A percentile compares a stretch with the other conserved stretches of the same genome.
phyloP scores from a whole-genome alignment of 2,329 filamentous ascomycete species.

The Claviceps paspali region DNA sequence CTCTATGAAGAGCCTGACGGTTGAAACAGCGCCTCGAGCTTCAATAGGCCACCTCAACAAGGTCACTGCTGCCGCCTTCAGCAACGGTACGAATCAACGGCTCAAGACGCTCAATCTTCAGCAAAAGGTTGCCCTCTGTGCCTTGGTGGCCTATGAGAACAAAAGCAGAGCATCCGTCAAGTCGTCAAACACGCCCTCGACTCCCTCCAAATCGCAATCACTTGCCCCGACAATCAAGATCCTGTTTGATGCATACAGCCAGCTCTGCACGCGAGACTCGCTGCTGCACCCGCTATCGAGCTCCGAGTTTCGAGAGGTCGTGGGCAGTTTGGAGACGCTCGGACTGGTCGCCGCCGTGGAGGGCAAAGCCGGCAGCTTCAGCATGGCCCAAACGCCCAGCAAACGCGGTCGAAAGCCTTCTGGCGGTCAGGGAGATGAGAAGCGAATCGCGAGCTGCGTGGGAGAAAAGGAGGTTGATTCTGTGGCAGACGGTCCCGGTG shows the following conservation, averaged over 20 bases:
- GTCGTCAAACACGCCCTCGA: slow-evolving; percentile 23
- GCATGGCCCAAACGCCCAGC: slow-evolving; percentile 52
- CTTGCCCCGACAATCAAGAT: slow-evolving; percentile 67
- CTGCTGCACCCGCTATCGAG: slow-evolving; percentile 76
- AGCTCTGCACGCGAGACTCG: slow-evolving; percentile 75
- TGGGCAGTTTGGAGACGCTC: slow-evolving; percentile 76
- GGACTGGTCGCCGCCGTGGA: slow-evolving; percentile 60
- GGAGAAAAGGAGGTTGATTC: slow-evolving; percentile 65
- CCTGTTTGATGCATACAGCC: slow-evolving; percentile 70
- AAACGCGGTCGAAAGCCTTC: slow-evolving; percentile 47
- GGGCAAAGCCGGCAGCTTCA: slow-evolving; percentile 54
- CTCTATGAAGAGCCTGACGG: slow-evolving; percentile 48
- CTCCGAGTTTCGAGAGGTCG: slow-evolving; percentile 87
- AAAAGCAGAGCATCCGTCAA: slow-evolving; percentile 40
- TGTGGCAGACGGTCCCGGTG: slow-evolving; percentile 48
- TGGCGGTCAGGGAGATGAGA: slow-evolving; percentile 50
- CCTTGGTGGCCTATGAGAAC: slow-evolving; percentile 74
- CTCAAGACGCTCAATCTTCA: slow-evolving; percentile 83
- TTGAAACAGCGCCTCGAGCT: slow-evolving; percentile 71
- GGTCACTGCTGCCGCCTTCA: slow-evolving; percentile 78
- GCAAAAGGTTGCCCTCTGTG: slow-evolving; percentile 87
- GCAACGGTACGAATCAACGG: slow-evolving; percentile 72
- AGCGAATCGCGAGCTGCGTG: slow-evolving; percentile 62
- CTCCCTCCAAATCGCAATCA: slow-evolving; percentile 46
- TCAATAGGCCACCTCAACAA: slow-evolving; percentile 84